A percentile compares a stretch with the other conserved stretches of the same genome.
phyloP scores from a whole-genome alignment of 768 basidiomycete genomes.

The Tricholoma furcatifolium region DNA sequence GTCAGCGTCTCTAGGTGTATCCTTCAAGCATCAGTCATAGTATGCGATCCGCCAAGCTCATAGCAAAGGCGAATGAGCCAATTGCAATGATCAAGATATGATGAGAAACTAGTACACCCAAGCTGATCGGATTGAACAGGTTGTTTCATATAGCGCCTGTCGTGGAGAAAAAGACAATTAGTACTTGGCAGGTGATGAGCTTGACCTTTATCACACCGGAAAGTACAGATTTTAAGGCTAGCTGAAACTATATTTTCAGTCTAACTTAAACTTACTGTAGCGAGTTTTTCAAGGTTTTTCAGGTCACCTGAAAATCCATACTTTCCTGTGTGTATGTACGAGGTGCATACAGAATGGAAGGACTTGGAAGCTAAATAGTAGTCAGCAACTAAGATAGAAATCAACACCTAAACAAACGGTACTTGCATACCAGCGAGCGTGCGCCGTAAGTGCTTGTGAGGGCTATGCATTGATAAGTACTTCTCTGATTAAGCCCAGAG shows the following conservation, averaged over 20 bases:
- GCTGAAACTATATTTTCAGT: constrained; percentile 31
- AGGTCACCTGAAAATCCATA: no score
- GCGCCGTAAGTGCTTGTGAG: constrained; percentile 24
- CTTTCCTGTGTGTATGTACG: no score
- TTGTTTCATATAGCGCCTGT: constrained; percentile 28
- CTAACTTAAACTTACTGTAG: no score
- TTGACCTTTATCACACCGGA: constrained; percentile 21
- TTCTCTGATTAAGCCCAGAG: constrained; percentile 36
- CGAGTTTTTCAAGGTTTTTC: no score
- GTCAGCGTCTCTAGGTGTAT: constrained; percentile 27
- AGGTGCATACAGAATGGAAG: no score
- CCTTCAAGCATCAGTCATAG: constrained; percentile 44
- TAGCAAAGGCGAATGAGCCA: background rate
- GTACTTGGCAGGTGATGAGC: no score
- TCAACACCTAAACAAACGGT: no score
- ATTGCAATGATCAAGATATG: constrained; percentile 1
- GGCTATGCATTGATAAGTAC: constrained; percentile 28
- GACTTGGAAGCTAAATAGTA: constrained; percentile 30
- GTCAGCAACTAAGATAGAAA: no score
- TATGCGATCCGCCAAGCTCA: constrained; percentile 44
- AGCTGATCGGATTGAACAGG: constrained; percentile 31
- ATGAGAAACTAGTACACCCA: constrained; percentile 22
- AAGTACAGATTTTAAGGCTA: no score
- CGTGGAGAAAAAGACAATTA: constrained; percentile 30
- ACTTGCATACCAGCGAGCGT: no score